Conservation (phyloP, 2,329 filamentous ascomycete species). For the Tympanopsis confertula region DNA sequence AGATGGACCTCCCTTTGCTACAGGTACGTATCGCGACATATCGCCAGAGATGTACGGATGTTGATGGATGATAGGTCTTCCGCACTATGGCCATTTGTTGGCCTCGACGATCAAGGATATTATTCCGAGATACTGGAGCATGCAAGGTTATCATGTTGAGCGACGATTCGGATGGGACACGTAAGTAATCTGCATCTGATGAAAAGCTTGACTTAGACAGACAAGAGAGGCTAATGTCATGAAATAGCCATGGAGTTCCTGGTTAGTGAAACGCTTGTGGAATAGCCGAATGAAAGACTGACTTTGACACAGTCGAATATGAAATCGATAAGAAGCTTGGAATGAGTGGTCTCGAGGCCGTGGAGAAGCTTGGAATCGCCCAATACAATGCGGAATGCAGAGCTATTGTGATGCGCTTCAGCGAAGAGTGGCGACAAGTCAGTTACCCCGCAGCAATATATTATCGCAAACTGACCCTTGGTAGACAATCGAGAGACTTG, state of each 20-base stretch:
- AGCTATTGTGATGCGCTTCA: background rate
- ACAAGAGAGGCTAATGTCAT: too few species aligned
- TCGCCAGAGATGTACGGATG: too few species aligned
- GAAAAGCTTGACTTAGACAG: too few species aligned
- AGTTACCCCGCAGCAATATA: too few species aligned
- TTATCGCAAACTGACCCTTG: too few species aligned
- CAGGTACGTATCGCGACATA: too few species aligned
- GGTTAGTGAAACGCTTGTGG: too few species aligned
- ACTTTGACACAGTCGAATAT: too few species aligned
- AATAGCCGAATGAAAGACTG: too few species aligned
- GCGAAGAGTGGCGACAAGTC: background rate
- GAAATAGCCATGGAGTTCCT: too few species aligned
- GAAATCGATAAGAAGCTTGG: background rate
- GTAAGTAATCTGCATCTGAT: too few species aligned
- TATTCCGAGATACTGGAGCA: background rate
- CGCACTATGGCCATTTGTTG: background rate
- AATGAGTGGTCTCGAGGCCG: background rate
- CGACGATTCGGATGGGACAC: background rate
- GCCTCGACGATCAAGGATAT: background rate
- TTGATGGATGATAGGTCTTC: too few species aligned
- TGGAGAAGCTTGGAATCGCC: background rate
- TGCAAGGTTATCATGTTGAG: background rate
- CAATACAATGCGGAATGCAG: background rate
- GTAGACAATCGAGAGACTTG: conserved; percentile 47
- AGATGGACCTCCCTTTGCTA: background rate